Percentiles rank a stretch among this genome's conserved stretches.
phyloP scores from a whole-genome alignment of 208 protist species.

The Crithidia brevicula region DNA sequence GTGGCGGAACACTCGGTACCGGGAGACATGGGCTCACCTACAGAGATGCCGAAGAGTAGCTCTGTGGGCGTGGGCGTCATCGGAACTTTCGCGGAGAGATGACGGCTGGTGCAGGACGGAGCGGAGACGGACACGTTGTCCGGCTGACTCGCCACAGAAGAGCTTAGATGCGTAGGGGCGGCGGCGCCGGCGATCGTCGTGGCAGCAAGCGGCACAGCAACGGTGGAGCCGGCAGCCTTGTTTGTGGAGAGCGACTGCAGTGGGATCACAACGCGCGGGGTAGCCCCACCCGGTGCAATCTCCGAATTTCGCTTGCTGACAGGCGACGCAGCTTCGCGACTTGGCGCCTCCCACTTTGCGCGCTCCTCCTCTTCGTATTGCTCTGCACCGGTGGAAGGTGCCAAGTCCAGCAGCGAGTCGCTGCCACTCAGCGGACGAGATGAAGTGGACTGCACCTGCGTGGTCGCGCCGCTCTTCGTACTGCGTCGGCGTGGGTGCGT shows the following conservation, averaged over 20 bases:
- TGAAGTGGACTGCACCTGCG: background rate
- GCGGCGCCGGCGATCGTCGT: background rate
- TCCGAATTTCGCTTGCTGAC: background rate
- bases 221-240: background rate
- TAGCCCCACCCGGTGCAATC: background rate
- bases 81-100: background rate
- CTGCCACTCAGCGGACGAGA: constrained; percentile 14
- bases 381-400: background rate
- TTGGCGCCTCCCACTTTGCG: background rate
- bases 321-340: background rate
- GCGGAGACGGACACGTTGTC: background rate
- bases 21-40: constrained; percentile 4
- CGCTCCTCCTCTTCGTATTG: constrained; percentile 9
- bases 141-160: background rate
- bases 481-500: constrained; percentile 1
- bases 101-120: background rate
- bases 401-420: constrained; percentile 12
- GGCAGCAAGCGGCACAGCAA: background rate
- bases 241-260: background rate
- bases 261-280: constrained; percentile 1
- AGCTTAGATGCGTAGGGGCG: background rate
- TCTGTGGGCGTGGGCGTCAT: constrained; percentile 18
- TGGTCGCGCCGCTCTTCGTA: background rate
- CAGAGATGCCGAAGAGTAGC: constrained; percentile 31
- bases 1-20: too few species aligned